Evolutionary conservation across 129 eudicot genomes (phyloP), one percentile per base, ranked within the genome.

Genomic region (Flaveria bidentis): DNA sequence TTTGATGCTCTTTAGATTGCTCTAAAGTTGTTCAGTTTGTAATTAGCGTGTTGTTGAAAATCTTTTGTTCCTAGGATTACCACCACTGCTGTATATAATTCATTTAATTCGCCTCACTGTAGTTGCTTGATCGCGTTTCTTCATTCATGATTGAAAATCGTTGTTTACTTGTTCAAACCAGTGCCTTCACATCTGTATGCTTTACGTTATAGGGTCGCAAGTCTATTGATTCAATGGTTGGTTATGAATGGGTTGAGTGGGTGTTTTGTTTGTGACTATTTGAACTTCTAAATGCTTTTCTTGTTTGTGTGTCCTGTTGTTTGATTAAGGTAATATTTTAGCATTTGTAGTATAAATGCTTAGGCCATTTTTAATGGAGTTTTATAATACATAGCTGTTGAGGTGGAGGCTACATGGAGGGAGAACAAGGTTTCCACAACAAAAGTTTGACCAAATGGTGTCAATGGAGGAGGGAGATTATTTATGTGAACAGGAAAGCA

Each of bases 81-180:
- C 50, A 47, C 65, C 36, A 33, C 44, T 25, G 18, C 30, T 80
- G 84, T 80, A 80, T 33, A 80, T 80, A 80, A 80, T 80, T 74
- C 80, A 80, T 74, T 80, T 74, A 26, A 80, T 66, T 74, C 56
- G 53, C 45, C 50, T 42, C 28, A 66, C 80, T 67, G 61, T 67
- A 74, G 70, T 56, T 44, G 75, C 79, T 73, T 56, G 78, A 36
- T 71, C 68, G 18, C 36, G 6, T 15, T 25, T 49, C 47, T 61
- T 65, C 49, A 39, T 66, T 67, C 67, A 56, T 74, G 52, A 74
- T 73, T 12, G 44, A 36, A 73, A 80, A 74, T 57, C 26, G 61
- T 80, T 53, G 46, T 80, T 80, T 61, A 71, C 74, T 56, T 80
- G 63, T 74, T 67, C 56, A 28, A 55, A 65, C 25, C 15, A 17